A percentile compares a stretch with the other conserved stretches of the same genome.
These are phyloP conservation scores for Alternaria arbusti DNA, from an alignment of 2,329 filamentous ascomycete genomes.

Conservation along the genomic window DNA sequence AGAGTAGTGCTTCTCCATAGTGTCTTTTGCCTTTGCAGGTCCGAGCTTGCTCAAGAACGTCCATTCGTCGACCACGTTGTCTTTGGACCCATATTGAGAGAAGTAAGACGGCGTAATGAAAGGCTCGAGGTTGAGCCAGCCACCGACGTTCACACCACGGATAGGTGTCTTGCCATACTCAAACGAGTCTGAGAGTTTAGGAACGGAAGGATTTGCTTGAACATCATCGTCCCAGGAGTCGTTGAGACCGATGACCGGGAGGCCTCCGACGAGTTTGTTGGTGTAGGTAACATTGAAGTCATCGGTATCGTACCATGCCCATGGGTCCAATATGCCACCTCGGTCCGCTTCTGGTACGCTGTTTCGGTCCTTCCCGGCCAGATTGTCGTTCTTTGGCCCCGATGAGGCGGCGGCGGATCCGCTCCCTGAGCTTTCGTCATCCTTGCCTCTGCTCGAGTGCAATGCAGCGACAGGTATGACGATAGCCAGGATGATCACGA, in stretches of 20 bases:
- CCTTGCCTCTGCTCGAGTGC: slow-evolving; percentile 52
- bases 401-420: slow-evolving; percentile 21
- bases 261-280: slow-evolving; percentile 77
- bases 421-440: slow-evolving; percentile 29
- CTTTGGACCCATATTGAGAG: slow-evolving; percentile 65
- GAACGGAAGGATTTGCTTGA: slow-evolving; percentile 78
- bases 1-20: slow-evolving; percentile 90
- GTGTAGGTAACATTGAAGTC: slow-evolving; percentile 98
- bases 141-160: slow-evolving; percentile 89
- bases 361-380: slow-evolving; percentile 52
- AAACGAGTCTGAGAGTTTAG: slow-evolving; percentile 77
- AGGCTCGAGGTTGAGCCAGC: slow-evolving; percentile 92
- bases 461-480: slow-evolving; percentile 57
- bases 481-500: slow-evolving; percentile 53
- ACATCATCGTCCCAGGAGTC: slow-evolving; percentile 84
- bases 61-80: slow-evolving; percentile 84
- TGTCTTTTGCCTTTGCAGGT: slow-evolving; percentile 64
- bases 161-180: slow-evolving; percentile 81
- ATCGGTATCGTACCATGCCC: slow-evolving; percentile 85
- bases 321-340: slow-evolving; percentile 84
- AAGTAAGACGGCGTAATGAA: slow-evolving; percentile 97
- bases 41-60: slow-evolving; percentile 78
- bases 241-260: slow-evolving; percentile 91
- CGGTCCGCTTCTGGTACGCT: slow-evolving; percentile 64
- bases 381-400: slow-evolving; percentile 53